phyloP scores from a whole-genome alignment of 2,329 filamentous ascomycete genomes.

The Aspergillus chevalieri region DNA sequence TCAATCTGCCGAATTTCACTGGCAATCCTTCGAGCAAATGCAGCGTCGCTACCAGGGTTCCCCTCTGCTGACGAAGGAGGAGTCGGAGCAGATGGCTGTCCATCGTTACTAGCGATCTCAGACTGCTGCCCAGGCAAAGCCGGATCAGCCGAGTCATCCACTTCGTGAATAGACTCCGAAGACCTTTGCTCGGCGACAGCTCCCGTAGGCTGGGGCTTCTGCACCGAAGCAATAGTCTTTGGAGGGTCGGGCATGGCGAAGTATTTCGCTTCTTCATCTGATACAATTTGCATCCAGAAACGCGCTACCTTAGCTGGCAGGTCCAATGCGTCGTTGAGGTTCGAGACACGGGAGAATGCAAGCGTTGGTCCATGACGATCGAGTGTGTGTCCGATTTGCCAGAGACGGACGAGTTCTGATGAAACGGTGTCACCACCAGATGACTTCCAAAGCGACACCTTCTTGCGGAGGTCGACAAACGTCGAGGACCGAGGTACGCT shows the following conservation, averaged over 20 bases:
- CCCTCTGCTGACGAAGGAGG: not conserved
- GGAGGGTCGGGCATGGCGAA: slow-evolving; percentile 32
- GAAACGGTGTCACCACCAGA: slow-evolving; percentile 16
- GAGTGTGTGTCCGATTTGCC: slow-evolving; percentile 33
- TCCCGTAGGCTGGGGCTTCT: slow-evolving; percentile 27
- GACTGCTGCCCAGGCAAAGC: not conserved
- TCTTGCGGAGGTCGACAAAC: slow-evolving; percentile 32
- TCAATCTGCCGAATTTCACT: slow-evolving; percentile 23
- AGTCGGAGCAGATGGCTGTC: not conserved
- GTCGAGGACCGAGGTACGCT: slow-evolving; percentile 28
- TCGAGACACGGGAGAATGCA: slow-evolving; percentile 28
- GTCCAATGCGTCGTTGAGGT: slow-evolving; percentile 25
- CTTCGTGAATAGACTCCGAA: slow-evolving; percentile 18
- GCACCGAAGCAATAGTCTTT: slow-evolving; percentile 13
- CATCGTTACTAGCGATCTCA: not conserved
- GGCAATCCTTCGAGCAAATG: slow-evolving; percentile 25
- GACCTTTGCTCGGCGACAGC: slow-evolving; percentile 21
- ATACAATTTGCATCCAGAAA: slow-evolving; percentile 36
- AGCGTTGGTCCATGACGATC: slow-evolving; percentile 28
- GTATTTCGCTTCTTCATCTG: slow-evolving; percentile 31
- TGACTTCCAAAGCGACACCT: slow-evolving; percentile 28
- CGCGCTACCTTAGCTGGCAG: slow-evolving; percentile 22
- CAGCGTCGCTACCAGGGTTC: not conserved
- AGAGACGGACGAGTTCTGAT: slow-evolving; percentile 34
- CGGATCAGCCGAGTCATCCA: too few species aligned